phyloP scores from a whole-genome alignment of 768 basidiomycete genomes.

The Pholiota microspora region DNA sequence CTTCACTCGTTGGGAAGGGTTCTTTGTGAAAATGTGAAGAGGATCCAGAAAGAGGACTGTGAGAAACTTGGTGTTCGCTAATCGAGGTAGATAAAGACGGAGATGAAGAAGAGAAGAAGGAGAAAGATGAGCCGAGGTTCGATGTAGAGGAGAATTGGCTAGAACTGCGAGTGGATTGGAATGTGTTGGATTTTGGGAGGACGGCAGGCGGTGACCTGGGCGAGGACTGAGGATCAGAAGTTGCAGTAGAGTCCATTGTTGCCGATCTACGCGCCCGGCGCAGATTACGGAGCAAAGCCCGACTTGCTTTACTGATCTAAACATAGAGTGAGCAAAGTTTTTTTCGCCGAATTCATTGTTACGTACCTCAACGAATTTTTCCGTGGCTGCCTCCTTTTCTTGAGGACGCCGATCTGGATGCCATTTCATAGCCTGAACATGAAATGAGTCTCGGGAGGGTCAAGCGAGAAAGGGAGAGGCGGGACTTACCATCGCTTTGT shows the following conservation, averaged over 20 bases:
- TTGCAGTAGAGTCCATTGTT: not conserved
- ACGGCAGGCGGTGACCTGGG: not conserved
- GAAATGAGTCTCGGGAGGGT: not conserved
- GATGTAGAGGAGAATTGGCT: slow-evolving; percentile 10
- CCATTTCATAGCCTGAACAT: slow-evolving; percentile 49
- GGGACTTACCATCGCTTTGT: slow-evolving; percentile 50
- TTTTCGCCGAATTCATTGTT: not conserved
- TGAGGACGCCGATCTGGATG: slow-evolving; percentile 27
- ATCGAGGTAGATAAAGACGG: slow-evolving; percentile 13
- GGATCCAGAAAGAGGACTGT: slow-evolving; percentile 3
- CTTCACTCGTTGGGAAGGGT: not conserved
- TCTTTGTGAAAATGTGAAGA: not conserved
- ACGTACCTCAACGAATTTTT: slow-evolving; percentile 23
- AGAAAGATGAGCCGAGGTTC: slow-evolving; percentile 7
- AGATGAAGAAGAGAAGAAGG: slow-evolving; percentile 9
- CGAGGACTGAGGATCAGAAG: not conserved
- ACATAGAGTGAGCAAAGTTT: not conserved
- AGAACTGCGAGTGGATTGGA: slow-evolving; percentile 6
- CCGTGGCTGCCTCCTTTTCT: slow-evolving; percentile 22
- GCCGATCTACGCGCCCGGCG: slow-evolving; percentile 20
- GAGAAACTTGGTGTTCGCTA: slow-evolving; percentile 8
- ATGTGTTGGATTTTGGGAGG: slow-evolving; percentile 1
- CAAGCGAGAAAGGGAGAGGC: slow-evolving; percentile 3
- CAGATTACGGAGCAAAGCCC: slow-evolving; percentile 40
- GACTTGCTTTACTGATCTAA: slow-evolving; percentile 52